Evolutionary conservation across 2,329 filamentous ascomycete species (phyloP), one percentile per base, ranked within the genome.

Genomic region (Dothideomycetes sp.): DNA sequence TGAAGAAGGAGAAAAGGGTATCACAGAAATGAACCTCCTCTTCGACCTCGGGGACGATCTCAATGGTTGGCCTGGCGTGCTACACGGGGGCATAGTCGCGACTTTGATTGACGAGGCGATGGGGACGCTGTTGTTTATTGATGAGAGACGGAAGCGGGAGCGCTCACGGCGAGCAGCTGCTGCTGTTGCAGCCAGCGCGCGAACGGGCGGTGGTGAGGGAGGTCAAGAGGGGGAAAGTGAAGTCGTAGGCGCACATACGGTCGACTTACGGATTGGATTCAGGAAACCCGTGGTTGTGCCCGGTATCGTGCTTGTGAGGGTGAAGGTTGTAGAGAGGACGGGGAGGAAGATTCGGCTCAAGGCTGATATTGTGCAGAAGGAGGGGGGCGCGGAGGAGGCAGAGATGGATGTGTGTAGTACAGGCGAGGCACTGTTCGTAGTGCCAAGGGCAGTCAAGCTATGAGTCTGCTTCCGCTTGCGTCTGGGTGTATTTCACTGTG

Each of bases 101-200:
- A 66, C 70, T 0, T 52, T 80, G n/a, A 52, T 81, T 16, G 76
- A 81, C 49, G 76, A 81, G 51, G 56, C 62, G 4, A 68, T 72
- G 52, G 73, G 75, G 1, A 58, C 69, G 4, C 45, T 76, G 14
- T 57, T 73, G 8, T 59, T 59, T 3, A 48, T 66, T 19, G 72
- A 72, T 45, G 41, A 49, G 12, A 59, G n/a, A n/a, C n/a, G n/a
- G n/a, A n/a, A n/a, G n/a, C n/a, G n/a, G n/a, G n/a, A n/a, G n/a
- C n/a, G n/a, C n/a, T n/a, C n/a, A 58, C 17, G 37, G 50, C 5
- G 40, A 38, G 4, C 49, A 51, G 32, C 18, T 48, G 14, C 18
- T 11, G 3, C 12, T n/a, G 9, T 45, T 45, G 9, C n/a, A n/a
- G n/a, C n/a, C n/a, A n/a, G 43, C 38, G 12, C 41, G 41, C 14